Evolutionary conservation across 2,329 filamentous ascomycete species (phyloP).

Genomic region (Pseudomassariella vexata): DNA sequence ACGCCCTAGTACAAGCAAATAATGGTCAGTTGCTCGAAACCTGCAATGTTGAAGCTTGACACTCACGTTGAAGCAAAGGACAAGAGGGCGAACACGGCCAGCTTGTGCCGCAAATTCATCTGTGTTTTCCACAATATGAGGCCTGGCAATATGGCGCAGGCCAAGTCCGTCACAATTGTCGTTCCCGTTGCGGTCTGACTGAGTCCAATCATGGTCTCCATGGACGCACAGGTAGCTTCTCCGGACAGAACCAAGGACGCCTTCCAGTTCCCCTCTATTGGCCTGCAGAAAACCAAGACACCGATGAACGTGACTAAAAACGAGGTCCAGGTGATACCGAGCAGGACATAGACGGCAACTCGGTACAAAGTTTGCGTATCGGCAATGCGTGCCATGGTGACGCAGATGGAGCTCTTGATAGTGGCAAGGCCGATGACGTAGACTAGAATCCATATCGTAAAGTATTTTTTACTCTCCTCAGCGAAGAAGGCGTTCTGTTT

Average conservation of each 20-base stretch:
- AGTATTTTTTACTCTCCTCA: slow-evolving; percentile 13
- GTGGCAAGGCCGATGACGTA: slow-evolving; percentile 17
- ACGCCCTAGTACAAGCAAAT: no score
- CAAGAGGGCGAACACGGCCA: slow-evolving; percentile 16
- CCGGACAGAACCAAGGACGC: slow-evolving; percentile 23
- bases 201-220: slow-evolving; percentile 17
- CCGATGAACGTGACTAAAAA: slow-evolving; percentile 25
- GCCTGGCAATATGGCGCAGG: slow-evolving; percentile 23
- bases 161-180: slow-evolving; percentile 26
- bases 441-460: slow-evolving; percentile 20
- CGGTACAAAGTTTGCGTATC: slow-evolving; percentile 13
- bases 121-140: slow-evolving; percentile 26
- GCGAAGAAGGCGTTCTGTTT: slow-evolving; percentile 16
- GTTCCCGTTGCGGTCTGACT: slow-evolving; percentile 22
- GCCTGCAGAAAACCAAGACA: slow-evolving; percentile 23
- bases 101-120: slow-evolving; percentile 18
- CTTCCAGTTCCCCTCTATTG: slow-evolving; percentile 22
- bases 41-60: background rate
- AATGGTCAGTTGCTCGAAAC: no score
- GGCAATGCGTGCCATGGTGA: slow-evolving; percentile 27
- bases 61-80: slow-evolving; percentile 21
- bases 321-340: slow-evolving; percentile 16
- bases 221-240: slow-evolving; percentile 10
- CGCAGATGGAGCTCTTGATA: slow-evolving; percentile 29
- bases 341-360: slow-evolving; percentile 14